Conservation (phyloP, 257 asterid genomes). For the Apocynum venetum region DNA sequence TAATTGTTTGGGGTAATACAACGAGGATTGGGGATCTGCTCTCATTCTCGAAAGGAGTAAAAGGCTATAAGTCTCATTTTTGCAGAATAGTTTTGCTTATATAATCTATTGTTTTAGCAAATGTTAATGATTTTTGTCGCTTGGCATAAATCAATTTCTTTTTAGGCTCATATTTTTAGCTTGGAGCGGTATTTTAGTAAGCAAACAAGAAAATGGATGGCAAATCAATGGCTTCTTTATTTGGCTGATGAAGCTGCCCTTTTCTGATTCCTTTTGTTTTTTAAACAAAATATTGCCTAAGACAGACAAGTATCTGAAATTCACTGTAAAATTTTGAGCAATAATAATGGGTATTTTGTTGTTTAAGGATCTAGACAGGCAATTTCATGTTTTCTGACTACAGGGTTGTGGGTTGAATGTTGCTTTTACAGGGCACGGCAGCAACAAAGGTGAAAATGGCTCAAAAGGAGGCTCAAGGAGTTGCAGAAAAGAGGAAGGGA, state of each 20-base stretch:
- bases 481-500: constrained; percentile 93
- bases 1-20: background rate
- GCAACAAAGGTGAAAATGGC: constrained; percentile 95
- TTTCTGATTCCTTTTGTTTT: background rate
- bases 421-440: constrained; percentile 71
- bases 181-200: background rate
- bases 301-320: background rate
- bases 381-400: background rate
- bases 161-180: background rate
- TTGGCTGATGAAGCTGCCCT: background rate
- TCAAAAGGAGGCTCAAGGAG: constrained; percentile 92
- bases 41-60: background rate
- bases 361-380: background rate
- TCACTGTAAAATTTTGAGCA: background rate
- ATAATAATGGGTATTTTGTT: background rate
- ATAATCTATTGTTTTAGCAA: background rate
- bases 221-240: background rate
- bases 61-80: background rate
- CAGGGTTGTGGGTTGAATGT: constrained; percentile 9
- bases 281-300: background rate
- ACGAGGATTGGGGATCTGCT: background rate
- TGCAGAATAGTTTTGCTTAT: background rate
- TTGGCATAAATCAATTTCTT: background rate
- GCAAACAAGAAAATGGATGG: background rate
- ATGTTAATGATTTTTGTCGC: background rate